A percentile compares a stretch with the other conserved stretches of the same genome.
Evolutionary conservation across 2,329 filamentous ascomycete species (phyloP).

Genomic region (Calycina herbarum): DNA sequence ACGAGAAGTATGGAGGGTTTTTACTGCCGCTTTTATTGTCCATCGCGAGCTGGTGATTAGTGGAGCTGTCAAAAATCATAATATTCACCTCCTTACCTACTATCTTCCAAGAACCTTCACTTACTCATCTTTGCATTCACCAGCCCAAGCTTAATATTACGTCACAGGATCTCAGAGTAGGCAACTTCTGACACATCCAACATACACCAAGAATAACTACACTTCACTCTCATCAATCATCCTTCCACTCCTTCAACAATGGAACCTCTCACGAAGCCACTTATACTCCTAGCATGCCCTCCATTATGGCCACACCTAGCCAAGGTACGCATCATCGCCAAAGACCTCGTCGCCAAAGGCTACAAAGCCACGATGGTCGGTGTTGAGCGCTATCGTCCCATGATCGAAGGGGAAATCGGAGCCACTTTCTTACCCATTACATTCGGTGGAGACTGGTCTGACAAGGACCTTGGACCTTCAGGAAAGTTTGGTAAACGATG

Average conservation of each 20-base stretch:
- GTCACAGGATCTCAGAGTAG: no score
- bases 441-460: conserved; percentile 31
- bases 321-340: conserved; percentile 21
- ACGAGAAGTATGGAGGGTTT: no score
- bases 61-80: no score
- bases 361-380: conserved; percentile 46
- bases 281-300: neutral
- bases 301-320: neutral
- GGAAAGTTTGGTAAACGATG: conserved; percentile 19
- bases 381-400: conserved; percentile 39
- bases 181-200: no score
- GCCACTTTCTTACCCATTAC: conserved; percentile 40
- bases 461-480: conserved; percentile 30
- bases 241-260: neutral
- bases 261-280: neutral
- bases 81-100: no score
- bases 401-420: conserved; percentile 40
- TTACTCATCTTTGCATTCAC: no score
- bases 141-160: no score
- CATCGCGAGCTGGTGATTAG: no score
- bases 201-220: no score
- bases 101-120: no score
- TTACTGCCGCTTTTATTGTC: no score
- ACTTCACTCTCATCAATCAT: neutral
- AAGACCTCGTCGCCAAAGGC: conserved; percentile 37